phyloP scores from a whole-genome alignment of 805 yeast genomes.

The Brettanomyces nanus region DNA sequence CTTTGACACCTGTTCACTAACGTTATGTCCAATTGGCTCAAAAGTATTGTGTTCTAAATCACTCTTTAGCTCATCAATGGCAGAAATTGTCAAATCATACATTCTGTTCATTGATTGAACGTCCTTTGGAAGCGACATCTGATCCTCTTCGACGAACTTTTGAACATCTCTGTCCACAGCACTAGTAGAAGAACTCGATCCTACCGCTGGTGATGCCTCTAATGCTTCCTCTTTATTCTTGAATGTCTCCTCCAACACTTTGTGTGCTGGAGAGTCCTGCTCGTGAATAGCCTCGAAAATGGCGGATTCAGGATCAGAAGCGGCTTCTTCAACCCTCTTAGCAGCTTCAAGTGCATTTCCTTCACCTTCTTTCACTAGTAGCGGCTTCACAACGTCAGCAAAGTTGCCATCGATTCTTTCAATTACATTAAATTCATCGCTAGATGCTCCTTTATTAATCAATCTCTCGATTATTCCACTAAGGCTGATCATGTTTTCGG shows the following conservation, averaged over 20 bases:
- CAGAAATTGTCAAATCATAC: slow-evolving; percentile 23
- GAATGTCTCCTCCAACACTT: slow-evolving; percentile 10
- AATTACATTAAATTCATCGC: slow-evolving; percentile 17
- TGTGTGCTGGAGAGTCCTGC: slow-evolving; percentile 16
- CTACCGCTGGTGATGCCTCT: background rate
- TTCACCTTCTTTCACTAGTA: slow-evolving; percentile 7
- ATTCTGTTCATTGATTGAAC: slow-evolving; percentile 18
- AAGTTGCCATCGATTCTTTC: slow-evolving; percentile 18
- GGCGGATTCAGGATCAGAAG: slow-evolving; percentile 13
- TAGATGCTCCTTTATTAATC: slow-evolving; percentile 16
- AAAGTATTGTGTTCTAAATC: slow-evolving; percentile 21
- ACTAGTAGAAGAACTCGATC: too few species aligned
- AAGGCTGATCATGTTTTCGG: slow-evolving; percentile 14
- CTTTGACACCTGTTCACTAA: slow-evolving; percentile 11
- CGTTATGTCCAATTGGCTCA: slow-evolving; percentile 13
- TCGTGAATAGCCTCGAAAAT: slow-evolving; percentile 17
- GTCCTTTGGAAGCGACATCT: slow-evolving; percentile 14
- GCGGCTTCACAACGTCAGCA: slow-evolving; percentile 8
- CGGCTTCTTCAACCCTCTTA: slow-evolving; percentile 13
- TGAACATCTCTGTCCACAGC: slow-evolving; percentile 7
- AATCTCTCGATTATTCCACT: slow-evolving; percentile 18
- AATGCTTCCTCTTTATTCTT: slow-evolving; percentile 3
- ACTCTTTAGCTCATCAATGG: slow-evolving; percentile 21
- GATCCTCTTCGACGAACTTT: slow-evolving; percentile 16
- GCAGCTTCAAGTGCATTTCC: slow-evolving; percentile 13